Percentiles rank a stretch among this genome's conserved stretches.
These are phyloP conservation scores for Ustilago shanxiensis DNA, from an alignment of 1,284 basidiomycete genomes.

Conservation along the genomic window DNA sequence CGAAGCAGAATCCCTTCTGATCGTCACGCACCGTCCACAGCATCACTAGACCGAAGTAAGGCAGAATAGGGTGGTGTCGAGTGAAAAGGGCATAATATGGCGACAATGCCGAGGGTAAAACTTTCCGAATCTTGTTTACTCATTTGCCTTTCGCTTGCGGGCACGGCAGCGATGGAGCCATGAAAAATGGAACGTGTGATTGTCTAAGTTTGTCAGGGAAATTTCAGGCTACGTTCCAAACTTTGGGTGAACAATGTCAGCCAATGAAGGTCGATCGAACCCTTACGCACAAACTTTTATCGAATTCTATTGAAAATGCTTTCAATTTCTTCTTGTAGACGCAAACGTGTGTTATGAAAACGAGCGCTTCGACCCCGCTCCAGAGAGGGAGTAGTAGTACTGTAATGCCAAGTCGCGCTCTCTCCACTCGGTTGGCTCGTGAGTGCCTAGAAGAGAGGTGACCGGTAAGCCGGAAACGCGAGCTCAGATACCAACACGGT, in stretches of 20 bases:
- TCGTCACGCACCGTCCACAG: background rate
- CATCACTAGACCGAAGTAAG: background rate
- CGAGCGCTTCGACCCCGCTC: no score
- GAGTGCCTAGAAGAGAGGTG: background rate
- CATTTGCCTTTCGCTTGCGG: background rate
- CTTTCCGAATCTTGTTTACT: background rate
- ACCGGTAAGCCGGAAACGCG: background rate
- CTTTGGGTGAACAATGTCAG: background rate
- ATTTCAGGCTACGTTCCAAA: background rate
- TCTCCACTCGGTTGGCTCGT: background rate
- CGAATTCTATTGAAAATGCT: no score
- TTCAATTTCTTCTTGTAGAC: background rate
- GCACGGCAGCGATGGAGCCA: background rate
- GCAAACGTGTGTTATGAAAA: background rate
- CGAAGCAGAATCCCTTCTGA: background rate
- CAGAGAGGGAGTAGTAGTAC: no score
- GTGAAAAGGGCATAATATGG: background rate
- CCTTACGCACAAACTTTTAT: constrained; percentile 2
- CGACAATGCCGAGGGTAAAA: constrained; percentile 7
- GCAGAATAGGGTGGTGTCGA: background rate
- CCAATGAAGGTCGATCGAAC: background rate
- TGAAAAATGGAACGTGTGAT: background rate
- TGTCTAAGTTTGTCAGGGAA: background rate
- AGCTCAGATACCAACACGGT: background rate
- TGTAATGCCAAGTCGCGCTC: no score